Evolutionary conservation across 495 filamentous ascomycete species (phyloP).

Genomic region (Chaetomium tenue): DNA sequence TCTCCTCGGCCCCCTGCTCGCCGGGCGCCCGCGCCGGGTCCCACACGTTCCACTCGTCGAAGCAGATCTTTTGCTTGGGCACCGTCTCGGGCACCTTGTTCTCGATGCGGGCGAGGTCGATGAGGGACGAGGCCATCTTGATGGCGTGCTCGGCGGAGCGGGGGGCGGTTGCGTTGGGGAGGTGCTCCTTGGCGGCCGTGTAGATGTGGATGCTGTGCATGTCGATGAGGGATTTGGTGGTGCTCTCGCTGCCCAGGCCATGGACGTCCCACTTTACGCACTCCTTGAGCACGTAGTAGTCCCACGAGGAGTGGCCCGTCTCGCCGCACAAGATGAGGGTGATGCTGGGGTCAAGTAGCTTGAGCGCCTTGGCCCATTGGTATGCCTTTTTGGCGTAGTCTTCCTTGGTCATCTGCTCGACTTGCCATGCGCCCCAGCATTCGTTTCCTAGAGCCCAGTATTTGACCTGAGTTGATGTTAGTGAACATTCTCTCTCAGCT

Average conservation of each 20-base stretch:
- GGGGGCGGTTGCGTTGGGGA: constrained; percentile 63
- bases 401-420: constrained; percentile 70
- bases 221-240: constrained; percentile 48
- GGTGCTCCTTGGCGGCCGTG: constrained; percentile 53
- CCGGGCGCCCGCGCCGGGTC: constrained; percentile 70
- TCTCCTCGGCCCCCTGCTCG: constrained; percentile 64
- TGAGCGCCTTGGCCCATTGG: constrained; percentile 80
- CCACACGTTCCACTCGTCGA: constrained; percentile 88
- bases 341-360: constrained; percentile 67
- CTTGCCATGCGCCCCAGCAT: constrained; percentile 76
- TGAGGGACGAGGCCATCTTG: constrained; percentile 62
- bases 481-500: background rate
- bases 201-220: constrained; percentile 72
- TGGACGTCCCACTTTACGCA: constrained; percentile 52
- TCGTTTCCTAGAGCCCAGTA: constrained; percentile 70
- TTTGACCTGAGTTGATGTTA: constrained; percentile 26
- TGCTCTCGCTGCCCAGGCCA: constrained; percentile 10
- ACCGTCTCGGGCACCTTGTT: constrained; percentile 56
- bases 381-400: constrained; percentile 72
- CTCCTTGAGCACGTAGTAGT: constrained; percentile 66
- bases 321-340: constrained; percentile 69
- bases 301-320: constrained; percentile 66
- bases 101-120: constrained; percentile 73
- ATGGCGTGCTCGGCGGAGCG: constrained; percentile 72
- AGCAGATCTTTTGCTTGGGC: constrained; percentile 66